Evolutionary conservation across 2,329 filamentous ascomycete species (phyloP).

Genomic region (Fusarium stilboides): DNA sequence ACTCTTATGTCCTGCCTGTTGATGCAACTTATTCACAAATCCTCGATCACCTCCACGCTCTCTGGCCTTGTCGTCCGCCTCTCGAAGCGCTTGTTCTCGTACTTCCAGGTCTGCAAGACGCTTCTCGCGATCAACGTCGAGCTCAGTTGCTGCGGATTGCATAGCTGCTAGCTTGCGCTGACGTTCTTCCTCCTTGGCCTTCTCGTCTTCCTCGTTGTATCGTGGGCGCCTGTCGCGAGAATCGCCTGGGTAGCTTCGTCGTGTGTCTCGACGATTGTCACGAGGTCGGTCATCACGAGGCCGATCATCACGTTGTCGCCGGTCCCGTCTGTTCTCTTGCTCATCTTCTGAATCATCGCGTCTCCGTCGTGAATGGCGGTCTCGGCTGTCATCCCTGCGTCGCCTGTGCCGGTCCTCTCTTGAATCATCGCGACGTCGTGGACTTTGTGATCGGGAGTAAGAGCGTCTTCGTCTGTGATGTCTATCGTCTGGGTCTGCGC

Average conservation of each 20-base stretch:
- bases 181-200: slow-evolving; percentile 68
- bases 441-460: slow-evolving; percentile 63
- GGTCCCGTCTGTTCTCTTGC: slow-evolving; percentile 29
- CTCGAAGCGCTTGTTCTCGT: slow-evolving; percentile 73
- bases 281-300: slow-evolving; percentile 48
- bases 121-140: slow-evolving; percentile 79
- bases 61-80: slow-evolving; percentile 77
- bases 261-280: slow-evolving; percentile 49
- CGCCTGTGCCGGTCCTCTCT: slow-evolving; percentile 50
- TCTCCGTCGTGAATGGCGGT: slow-evolving; percentile 41
- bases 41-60: slow-evolving; percentile 75
- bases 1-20: slow-evolving; percentile 67
- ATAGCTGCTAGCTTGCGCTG: slow-evolving; percentile 79
- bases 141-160: slow-evolving; percentile 77
- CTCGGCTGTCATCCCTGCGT: slow-evolving; percentile 46
- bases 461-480: slow-evolving; percentile 62
- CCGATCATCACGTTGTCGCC: slow-evolving; percentile 40
- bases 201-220: slow-evolving; percentile 45
- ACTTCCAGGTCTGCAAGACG: slow-evolving; percentile 77
- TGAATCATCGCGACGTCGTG: slow-evolving; percentile 53
- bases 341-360: slow-evolving; percentile 43
- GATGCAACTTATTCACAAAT: slow-evolving; percentile 76
- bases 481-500: slow-evolving; percentile 57
- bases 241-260: slow-evolving; percentile 40
- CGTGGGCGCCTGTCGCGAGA: slow-evolving; percentile 45